Base-by-base conservation (phyloP, 805 yeast genomes). In the Saturnispora mendoncae region DNA sequence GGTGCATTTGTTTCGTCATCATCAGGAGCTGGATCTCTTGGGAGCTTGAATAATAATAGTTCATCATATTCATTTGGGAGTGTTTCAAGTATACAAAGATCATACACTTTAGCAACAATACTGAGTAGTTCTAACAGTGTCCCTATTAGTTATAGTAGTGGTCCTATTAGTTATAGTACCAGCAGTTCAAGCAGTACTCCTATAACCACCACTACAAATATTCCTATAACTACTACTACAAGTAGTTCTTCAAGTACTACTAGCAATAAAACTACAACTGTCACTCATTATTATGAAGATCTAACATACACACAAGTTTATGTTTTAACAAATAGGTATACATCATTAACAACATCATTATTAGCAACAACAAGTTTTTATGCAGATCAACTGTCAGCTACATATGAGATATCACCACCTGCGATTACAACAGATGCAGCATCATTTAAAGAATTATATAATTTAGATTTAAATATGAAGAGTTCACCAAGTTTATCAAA, bases 371-470 rank as follows among this genome's bases (percentile, higher is more conserved):
- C 59, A 4, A 49, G 51, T 6, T 30, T 47, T 28, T 39, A 39
- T 17, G 39, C 33, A 8, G 39, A 46, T 7, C 48, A 45, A 6
- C 23, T 42, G 33, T 39, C 51, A 12, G 18, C 44, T 3, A 34
- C 49, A 10, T 39, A 50, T 13, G 29, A 52, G 6, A 39, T 44
- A 15, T 46, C 52, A 4, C 47, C 52, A 10, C 38, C 53, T 6
- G 51, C 58, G 0, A 56, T 58, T 2, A 54, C 58, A 3, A 61
- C 64, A 2, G 64, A 61, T 46, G 28, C 43, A 15, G 44, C 42
- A 9, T 47, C 52, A 6, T 41, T 50, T 15, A 49, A 46, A 25
- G 38, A 47, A 10, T 26, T 39, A 17, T 42, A 37, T 13, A 46
- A 41, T 21, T 39, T 43, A n/a, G 35, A 33, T 19, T 13, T 23